phyloP scores from a whole-genome alignment of 2,329 filamentous ascomycete species.

The Stemphylium beticola region DNA sequence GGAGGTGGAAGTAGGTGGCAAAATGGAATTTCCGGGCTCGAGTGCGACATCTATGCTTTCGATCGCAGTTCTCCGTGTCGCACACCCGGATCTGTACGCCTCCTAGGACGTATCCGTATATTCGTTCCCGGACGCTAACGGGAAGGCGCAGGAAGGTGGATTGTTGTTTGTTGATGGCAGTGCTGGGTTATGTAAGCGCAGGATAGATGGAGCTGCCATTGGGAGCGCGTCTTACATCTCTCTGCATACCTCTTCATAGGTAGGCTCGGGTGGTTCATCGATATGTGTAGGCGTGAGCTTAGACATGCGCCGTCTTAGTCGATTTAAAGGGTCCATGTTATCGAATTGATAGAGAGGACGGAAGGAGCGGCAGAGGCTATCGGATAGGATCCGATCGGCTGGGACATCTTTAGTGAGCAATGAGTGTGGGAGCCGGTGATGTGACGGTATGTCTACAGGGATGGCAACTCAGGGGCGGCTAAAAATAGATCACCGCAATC shows the following conservation, averaged over 20 bases:
- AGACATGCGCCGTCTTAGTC: constrained; percentile 1
- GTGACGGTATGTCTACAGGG: not conserved
- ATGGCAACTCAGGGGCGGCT: constrained; percentile 1
- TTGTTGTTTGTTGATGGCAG: not conserved
- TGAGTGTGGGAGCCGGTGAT: not conserved
- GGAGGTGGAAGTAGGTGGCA: constrained; percentile 8
- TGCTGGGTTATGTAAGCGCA: not conserved
- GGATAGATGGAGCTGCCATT: not conserved
- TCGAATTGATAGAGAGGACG: not conserved
- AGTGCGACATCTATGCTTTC: constrained; percentile 2
- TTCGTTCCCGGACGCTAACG: not conserved
- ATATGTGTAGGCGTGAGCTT: not conserved
- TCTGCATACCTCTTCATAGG: not conserved
- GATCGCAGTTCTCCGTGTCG: not conserved
- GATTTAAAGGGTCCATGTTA: not conserved
- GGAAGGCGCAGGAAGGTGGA: constrained; percentile 3
- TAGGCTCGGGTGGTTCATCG: not conserved
- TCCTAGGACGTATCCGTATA: constrained; percentile 3
- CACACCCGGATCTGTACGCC: constrained; percentile 2
- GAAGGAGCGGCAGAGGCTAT: not conserved
- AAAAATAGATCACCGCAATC: not conserved
- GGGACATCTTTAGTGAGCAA: not conserved
- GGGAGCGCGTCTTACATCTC: too few relatives aligned
- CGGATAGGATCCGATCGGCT: not conserved
- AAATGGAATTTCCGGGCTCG: not conserved